phyloP scores from a whole-genome alignment of 2,329 filamentous ascomycete genomes.

The Didymellaceae sp. region DNA sequence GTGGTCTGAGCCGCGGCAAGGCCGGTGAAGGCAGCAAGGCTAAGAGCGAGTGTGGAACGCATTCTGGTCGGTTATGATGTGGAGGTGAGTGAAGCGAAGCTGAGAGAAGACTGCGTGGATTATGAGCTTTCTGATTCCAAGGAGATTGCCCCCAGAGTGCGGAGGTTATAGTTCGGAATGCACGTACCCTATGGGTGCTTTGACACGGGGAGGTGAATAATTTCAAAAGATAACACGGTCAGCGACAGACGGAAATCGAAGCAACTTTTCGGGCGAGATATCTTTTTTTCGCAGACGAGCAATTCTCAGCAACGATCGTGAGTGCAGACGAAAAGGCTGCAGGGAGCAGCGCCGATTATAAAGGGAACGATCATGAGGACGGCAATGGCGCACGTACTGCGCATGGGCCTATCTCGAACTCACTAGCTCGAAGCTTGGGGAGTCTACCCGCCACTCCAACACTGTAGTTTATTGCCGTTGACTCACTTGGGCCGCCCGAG shows the following conservation, averaged over 20 bases:
- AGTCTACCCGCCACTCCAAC: constrained; percentile 11
- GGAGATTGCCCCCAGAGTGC: constrained; percentile 9
- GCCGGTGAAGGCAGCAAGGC: constrained; percentile 59
- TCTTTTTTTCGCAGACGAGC: constrained; percentile 19
- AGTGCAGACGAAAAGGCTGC: constrained; percentile 25
- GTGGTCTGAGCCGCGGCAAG: constrained; percentile 57
- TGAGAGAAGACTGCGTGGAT: constrained; percentile 2
- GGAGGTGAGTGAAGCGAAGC: constrained; percentile 6
- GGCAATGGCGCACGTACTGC: constrained; percentile 17
- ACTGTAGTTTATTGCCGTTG: constrained; percentile 10
- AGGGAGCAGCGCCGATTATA: constrained; percentile 33
- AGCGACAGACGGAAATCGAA: constrained; percentile 30
- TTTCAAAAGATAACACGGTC: constrained; percentile 22
- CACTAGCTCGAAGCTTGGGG: constrained; percentile 17
- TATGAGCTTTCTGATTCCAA: constrained; percentile 10
- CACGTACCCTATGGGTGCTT: constrained; percentile 18
- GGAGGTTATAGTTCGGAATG: constrained; percentile 16
- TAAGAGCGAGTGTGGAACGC: constrained; percentile 60
- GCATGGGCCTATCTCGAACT: constrained; percentile 20
- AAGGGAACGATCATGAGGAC: constrained; percentile 34
- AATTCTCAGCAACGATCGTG: constrained; percentile 40
- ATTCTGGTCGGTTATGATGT: constrained; percentile 42
- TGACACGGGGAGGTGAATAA: constrained; percentile 1
- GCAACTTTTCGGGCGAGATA: constrained; percentile 8
- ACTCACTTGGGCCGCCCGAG: constrained; percentile 13